These are phyloP conservation scores for Helminthosporium solani DNA, from an alignment of 2,329 filamentous ascomycete genomes.

Conservation along the genomic window DNA sequence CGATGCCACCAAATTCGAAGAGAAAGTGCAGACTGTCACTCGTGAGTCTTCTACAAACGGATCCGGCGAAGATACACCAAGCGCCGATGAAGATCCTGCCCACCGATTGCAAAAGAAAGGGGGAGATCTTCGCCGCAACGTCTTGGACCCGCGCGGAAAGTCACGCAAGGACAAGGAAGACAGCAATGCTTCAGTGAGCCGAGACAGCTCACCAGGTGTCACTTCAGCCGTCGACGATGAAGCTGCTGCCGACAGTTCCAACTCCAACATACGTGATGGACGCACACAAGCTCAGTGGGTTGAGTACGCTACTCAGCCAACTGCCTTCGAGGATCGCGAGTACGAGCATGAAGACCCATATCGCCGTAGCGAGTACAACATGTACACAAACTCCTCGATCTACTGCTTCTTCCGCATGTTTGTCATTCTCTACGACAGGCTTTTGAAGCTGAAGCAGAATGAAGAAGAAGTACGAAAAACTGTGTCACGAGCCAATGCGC, in stretches of 20 bases:
- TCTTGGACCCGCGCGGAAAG: conserved; percentile 77
- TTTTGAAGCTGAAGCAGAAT: conserved; percentile 80
- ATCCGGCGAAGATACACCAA: conserved; percentile 62
- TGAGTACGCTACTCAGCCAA: conserved; percentile 57
- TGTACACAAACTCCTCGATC: conserved; percentile 88
- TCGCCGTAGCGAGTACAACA: conserved; percentile 76
- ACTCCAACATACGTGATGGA: conserved; percentile 59
- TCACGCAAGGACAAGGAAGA: conserved; percentile 75
- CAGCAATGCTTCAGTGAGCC: conserved; percentile 74
- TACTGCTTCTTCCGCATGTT: conserved; percentile 96
- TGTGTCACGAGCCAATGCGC: conserved; percentile 69
- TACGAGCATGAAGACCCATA: conserved; percentile 77
- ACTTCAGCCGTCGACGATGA: conserved; percentile 78
- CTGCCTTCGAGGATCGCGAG: conserved; percentile 61
- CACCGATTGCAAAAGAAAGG: conserved; percentile 70
- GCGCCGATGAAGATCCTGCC: conserved; percentile 70
- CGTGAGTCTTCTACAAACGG: conserved; percentile 49
- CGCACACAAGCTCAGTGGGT: conserved; percentile 65
- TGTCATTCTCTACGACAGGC: conserved; percentile 81
- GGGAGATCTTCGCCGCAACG: conserved; percentile 72
- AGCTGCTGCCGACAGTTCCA: conserved; percentile 60
- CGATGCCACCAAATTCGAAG: conserved; percentile 59
- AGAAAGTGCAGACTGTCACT: conserved; percentile 58
- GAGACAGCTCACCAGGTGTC: conserved; percentile 84
- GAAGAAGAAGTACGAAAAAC: conserved; percentile 71